phyloP scores from a whole-genome alignment of 371 early-diverging fungal genomes.

The Quaeritorhiza haematococci region DNA sequence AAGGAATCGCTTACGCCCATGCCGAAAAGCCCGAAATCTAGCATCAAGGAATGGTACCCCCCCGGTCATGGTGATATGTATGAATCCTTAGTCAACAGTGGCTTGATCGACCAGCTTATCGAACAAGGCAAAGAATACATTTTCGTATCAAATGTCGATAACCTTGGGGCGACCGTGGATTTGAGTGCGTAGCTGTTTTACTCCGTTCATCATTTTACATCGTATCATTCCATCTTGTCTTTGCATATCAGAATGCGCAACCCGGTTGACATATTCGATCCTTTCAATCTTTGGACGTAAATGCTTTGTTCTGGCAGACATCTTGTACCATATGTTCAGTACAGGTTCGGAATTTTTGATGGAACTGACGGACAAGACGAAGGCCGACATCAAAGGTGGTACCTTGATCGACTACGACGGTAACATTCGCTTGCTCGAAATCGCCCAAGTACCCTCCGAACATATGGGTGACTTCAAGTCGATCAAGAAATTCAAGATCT shows the following conservation, averaged over 20 bases:
- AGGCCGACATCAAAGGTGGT: conserved; percentile 99
- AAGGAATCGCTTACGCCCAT: conserved; percentile 90
- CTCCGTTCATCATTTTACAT: background rate
- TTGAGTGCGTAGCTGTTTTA: conserved; percentile 46
- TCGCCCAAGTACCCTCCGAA: conserved; percentile 98
- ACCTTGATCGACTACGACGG: conserved; percentile 98
- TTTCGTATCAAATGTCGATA: conserved; percentile 99
- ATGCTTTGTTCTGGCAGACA: conserved; percentile 50
- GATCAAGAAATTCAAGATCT: conserved; percentile 99
- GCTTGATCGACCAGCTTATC: conserved; percentile 92
- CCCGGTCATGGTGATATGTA: conserved; percentile 99
- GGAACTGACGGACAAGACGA: conserved; percentile 99
- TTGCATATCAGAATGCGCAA: no score
- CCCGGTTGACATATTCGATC: background rate
- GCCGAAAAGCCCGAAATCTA: conserved; percentile 54
- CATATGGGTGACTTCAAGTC: conserved; percentile 97
- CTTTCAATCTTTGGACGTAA: background rate
- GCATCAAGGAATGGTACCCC: conserved; percentile 77
- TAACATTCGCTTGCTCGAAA: conserved; percentile 91
- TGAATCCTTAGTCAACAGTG: conserved; percentile 90
- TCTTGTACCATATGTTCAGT: conserved; percentile 88
- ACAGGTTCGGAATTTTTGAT: conserved; percentile 94
- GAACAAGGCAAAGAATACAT: conserved; percentile 97
- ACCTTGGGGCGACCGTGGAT: conserved; percentile 98
- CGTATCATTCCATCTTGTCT: background rate